A percentile compares a stretch with the other conserved stretches of the same genome.
These are phyloP conservation scores for Ganoderma lucidum DNA, from an alignment of 1,284 basidiomycete genomes.

Conservation along the genomic window DNA sequence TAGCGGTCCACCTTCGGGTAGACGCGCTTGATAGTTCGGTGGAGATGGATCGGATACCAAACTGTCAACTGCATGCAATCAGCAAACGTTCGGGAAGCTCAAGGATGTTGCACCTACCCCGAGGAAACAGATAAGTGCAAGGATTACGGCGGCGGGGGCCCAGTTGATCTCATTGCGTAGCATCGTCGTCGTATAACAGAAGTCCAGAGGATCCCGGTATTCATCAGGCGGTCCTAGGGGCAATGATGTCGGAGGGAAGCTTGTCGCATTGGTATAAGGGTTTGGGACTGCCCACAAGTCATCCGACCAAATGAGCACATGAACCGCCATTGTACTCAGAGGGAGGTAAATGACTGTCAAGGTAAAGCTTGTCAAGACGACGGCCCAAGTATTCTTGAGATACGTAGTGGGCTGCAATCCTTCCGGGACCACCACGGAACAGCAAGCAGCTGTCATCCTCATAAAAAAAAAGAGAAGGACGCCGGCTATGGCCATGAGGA, in stretches of 20 bases:
- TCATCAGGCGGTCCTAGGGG: slow-evolving; percentile 63
- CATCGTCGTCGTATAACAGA: slow-evolving; percentile 84
- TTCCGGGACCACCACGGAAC: slow-evolving; percentile 58
- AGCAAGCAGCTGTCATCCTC: slow-evolving; percentile 55
- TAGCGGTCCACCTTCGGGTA: slow-evolving; percentile 74
- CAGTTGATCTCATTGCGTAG: slow-evolving; percentile 76
- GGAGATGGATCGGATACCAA: slow-evolving; percentile 77
- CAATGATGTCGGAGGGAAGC: slow-evolving; percentile 54
- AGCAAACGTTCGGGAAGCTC: slow-evolving; percentile 9
- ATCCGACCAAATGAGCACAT: slow-evolving; percentile 76
- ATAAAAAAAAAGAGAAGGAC: slow-evolving; percentile 65
- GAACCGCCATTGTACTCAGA: slow-evolving; percentile 74
- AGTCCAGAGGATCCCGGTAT: slow-evolving; percentile 72
- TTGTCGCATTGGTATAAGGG: slow-evolving; percentile 68
- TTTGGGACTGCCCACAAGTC: slow-evolving; percentile 79
- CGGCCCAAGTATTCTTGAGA: slow-evolving; percentile 55
- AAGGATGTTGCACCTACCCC: slow-evolving; percentile 52
- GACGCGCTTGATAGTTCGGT: slow-evolving; percentile 61
- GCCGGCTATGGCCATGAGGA: slow-evolving; percentile 63
- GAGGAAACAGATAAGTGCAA: slow-evolving; percentile 62
- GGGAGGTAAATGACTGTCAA: slow-evolving; percentile 74
- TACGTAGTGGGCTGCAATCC: slow-evolving; percentile 58
- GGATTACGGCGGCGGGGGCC: slow-evolving; percentile 68
- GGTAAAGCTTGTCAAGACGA: slow-evolving; percentile 67
- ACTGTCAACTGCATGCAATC: slow-evolving; percentile 62